Evolutionary conservation across 1,139 yeast species (phyloP).

Genomic region (Kodamaea sp.): DNA sequence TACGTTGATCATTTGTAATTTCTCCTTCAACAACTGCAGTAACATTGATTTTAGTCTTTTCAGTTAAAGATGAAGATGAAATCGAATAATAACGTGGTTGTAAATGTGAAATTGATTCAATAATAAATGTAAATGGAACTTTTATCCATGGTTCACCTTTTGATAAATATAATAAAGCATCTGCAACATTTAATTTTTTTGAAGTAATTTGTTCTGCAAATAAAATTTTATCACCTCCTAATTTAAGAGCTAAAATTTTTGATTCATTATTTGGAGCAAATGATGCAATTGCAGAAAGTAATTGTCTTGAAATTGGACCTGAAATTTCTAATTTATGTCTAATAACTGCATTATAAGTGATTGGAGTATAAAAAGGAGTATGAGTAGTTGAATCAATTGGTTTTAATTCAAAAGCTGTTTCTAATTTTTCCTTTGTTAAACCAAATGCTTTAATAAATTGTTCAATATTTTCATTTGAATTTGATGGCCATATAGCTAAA

Average conservation of each 20-base stretch:
- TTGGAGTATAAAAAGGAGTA: slow-evolving; percentile 84
- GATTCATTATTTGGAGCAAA: slow-evolving; percentile 73
- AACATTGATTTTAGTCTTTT: slow-evolving; percentile 70
- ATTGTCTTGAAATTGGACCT: slow-evolving; percentile 91
- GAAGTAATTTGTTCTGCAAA: slow-evolving; percentile 65
- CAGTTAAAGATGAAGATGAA: slow-evolving; percentile 81
- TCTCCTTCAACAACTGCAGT: slow-evolving; percentile 93
- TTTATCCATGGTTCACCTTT: slow-evolving; percentile 60
- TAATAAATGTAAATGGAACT: slow-evolving; percentile 80
- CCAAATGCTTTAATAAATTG: slow-evolving; percentile 63
- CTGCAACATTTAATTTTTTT: slow-evolving; percentile 69
- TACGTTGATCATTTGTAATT: slow-evolving; percentile 37
- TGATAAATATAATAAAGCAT: slow-evolving; percentile 63
- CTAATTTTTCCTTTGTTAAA: slow-evolving; percentile 45
- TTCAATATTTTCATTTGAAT: slow-evolving; percentile 69
- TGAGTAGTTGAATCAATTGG: slow-evolving; percentile 70
- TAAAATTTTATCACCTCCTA: slow-evolving; percentile 64
- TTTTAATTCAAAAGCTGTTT: slow-evolving; percentile 60
- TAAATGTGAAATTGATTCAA: slow-evolving; percentile 76
- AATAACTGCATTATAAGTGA: slow-evolving; percentile 81
- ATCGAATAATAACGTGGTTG: slow-evolving; percentile 97
- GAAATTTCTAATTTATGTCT: slow-evolving; percentile 88
- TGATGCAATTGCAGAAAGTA: slow-evolving; percentile 69
- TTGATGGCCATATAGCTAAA: slow-evolving; percentile 91
- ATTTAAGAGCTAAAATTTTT: slow-evolving; percentile 47